phyloP scores from a whole-genome alignment of 139 green algal genomes.

The Volvox reticuliferus region DNA sequence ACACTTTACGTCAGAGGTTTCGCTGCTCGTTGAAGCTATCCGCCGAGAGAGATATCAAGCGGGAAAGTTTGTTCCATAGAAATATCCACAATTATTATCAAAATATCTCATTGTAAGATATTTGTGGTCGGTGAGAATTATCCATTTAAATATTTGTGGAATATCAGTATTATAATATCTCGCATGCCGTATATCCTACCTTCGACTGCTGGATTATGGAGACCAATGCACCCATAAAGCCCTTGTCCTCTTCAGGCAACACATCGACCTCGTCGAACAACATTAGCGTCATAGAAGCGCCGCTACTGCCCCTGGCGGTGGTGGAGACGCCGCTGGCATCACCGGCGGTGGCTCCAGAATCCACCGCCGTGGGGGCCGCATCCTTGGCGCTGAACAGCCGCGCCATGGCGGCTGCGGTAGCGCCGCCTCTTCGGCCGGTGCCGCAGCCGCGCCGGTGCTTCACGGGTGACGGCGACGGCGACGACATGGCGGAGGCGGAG shows the following conservation, averaged over 20 bases:
- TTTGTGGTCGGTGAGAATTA: no score
- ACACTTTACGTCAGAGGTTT: no score
- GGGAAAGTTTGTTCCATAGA: no score
- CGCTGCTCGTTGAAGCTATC: no score
- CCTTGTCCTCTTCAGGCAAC: slow-evolving; percentile 58
- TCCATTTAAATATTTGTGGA: no score
- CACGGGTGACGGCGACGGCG: slow-evolving; percentile 9
- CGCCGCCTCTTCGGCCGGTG: neutral
- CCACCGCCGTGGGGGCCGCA: neutral
- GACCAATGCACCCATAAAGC: slow-evolving; percentile 52
- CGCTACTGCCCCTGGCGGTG: neutral
- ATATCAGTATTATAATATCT: no score
- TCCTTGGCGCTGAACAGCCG: neutral
- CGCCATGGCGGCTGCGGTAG: neutral
- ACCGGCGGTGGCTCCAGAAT: neutral
- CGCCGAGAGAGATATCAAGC: no score
- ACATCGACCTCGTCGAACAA: slow-evolving; percentile 69
- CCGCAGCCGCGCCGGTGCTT: neutral
- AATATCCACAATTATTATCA: no score
- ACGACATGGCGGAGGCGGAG: neutral
- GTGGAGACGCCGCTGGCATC: neutral
- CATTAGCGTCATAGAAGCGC: slow-evolving; percentile 51
- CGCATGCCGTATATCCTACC: slow-evolving; percentile 45
- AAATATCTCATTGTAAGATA: no score
- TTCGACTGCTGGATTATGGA: slow-evolving; percentile 58